Evolutionary conservation across 177 flowering plant genomes (phyloP).

Genomic region (Telopea speciosissima): DNA sequence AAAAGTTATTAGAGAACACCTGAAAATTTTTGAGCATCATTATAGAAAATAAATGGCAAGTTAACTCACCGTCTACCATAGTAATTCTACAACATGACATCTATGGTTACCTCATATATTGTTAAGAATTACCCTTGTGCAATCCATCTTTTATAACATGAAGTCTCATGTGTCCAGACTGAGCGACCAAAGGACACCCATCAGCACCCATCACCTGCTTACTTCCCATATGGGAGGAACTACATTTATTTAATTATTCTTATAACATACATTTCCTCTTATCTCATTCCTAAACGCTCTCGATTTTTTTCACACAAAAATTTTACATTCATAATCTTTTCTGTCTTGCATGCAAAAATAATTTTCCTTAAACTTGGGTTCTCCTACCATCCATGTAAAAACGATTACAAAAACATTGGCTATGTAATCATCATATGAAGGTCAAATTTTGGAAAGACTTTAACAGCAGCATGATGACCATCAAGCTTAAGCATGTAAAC

Average conservation of each 20-base stretch:
- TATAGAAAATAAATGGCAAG: neutral
- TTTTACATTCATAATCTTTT: slow-evolving; percentile 7
- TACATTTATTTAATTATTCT: slow-evolving; percentile 20
- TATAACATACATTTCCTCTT: slow-evolving; percentile 16
- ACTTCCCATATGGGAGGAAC: slow-evolving; percentile 46
- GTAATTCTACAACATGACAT: slow-evolving; percentile 26
- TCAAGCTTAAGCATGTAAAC: slow-evolving; percentile 17
- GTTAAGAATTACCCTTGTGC: slow-evolving; percentile 56
- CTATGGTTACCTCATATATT: slow-evolving; percentile 63
- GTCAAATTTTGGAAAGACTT: no score
- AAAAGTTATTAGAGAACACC: neutral
- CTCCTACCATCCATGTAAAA: slow-evolving; percentile 2
- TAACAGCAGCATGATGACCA: slow-evolving; percentile 13
- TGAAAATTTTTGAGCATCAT: neutral
- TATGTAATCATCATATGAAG: slow-evolving; percentile 14
- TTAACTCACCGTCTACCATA: slow-evolving; percentile 28
- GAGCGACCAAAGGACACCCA: slow-evolving; percentile 54
- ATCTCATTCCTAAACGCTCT: slow-evolving; percentile 11
- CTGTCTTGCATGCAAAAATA: slow-evolving; percentile 1
- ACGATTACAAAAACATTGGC: slow-evolving; percentile 2
- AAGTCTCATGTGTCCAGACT: slow-evolving; percentile 50
- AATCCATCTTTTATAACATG: slow-evolving; percentile 76
- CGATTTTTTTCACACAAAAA: slow-evolving; percentile 1
- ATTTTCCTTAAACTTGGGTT: slow-evolving; percentile 6
- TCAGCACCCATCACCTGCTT: slow-evolving; percentile 63